Conservation (phyloP, 208 protist species). For the Crithidia bombi region DNA sequence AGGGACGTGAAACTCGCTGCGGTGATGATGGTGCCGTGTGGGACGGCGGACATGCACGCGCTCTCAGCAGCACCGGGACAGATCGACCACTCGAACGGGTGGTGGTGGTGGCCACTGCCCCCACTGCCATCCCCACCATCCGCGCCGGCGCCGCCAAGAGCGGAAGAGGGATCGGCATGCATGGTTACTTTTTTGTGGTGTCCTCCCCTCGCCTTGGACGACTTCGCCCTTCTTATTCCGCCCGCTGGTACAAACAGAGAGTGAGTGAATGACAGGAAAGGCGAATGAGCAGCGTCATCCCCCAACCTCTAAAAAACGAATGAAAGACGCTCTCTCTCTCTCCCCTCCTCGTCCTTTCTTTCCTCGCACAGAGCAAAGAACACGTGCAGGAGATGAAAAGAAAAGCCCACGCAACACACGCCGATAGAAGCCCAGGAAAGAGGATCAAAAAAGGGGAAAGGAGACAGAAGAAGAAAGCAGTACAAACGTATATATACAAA, state of each 20-base stretch:
- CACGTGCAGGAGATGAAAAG: conserved; percentile 5
- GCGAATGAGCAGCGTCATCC: too few species aligned
- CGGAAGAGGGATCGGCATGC: conserved; percentile 2
- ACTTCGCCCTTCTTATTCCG: too few species aligned
- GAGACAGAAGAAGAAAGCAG: conserved; percentile 9
- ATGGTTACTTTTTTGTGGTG: background rate
- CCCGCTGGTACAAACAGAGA: too few species aligned
- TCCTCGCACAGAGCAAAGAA: too few species aligned
- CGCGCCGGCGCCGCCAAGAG: background rate
- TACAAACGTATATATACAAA: too few species aligned
- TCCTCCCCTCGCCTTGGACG: too few species aligned
- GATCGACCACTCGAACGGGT: conserved; percentile 18
- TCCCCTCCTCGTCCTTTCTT: too few species aligned
- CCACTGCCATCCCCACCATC: background rate
- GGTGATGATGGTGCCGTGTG: conserved; percentile 34
- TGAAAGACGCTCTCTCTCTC: too few species aligned
- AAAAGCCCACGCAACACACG: too few species aligned
- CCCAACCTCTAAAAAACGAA: too few species aligned
- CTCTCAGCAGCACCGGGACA: conserved; percentile 23
- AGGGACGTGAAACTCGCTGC: conserved; percentile 33
- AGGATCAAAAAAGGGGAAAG: background rate
- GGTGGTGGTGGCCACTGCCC: background rate
- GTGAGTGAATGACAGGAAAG: too few species aligned
- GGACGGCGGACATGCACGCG: conserved; percentile 11
- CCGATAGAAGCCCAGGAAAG: too few species aligned